Evolutionary conservation across 176 grass and related monocot genomes (phyloP).

Genomic region (Oryza rufipogon): DNA sequence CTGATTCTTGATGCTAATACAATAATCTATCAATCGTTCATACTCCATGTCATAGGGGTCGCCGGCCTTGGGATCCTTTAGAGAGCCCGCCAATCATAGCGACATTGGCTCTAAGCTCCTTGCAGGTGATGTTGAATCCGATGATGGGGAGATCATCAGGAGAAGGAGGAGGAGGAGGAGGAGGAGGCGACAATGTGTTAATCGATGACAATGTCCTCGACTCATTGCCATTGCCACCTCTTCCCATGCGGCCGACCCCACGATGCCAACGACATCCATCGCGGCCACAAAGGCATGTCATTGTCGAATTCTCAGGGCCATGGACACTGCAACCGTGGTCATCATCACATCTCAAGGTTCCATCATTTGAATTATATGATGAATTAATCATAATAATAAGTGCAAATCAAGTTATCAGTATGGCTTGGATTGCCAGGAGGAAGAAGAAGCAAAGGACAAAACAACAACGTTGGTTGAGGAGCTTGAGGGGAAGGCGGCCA

Average conservation of each 20-base stretch:
- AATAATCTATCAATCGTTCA: not conserved
- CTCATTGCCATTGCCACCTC: slow-evolving; percentile 24
- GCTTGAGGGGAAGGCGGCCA: slow-evolving; percentile 41
- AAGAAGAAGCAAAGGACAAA: not conserved
- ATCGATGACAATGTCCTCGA: not conserved
- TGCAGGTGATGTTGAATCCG: not conserved
- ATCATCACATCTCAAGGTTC: not conserved
- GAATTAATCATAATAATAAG: not conserved
- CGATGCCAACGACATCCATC: slow-evolving; percentile 22
- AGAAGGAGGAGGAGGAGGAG: not conserved
- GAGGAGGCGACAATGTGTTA: not conserved
- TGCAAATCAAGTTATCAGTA: not conserved
- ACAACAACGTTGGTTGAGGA: not conserved
- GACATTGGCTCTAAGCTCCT: not conserved
- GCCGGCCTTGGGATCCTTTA: not conserved
- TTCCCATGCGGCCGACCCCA: slow-evolving; percentile 37
- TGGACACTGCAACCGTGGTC: not conserved
- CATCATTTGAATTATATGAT: not conserved
- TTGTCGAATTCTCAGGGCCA: not conserved
- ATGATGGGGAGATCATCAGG: not conserved
- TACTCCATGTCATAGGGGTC: no score
- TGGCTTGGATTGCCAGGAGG: not conserved
- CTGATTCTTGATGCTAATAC: not conserved
- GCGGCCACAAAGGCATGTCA: not conserved
- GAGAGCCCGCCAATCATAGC: not conserved